These are phyloP conservation scores for Colletotrichum scovillei DNA, from an alignment of 2,329 filamentous ascomycete genomes.

Conservation along the genomic window DNA sequence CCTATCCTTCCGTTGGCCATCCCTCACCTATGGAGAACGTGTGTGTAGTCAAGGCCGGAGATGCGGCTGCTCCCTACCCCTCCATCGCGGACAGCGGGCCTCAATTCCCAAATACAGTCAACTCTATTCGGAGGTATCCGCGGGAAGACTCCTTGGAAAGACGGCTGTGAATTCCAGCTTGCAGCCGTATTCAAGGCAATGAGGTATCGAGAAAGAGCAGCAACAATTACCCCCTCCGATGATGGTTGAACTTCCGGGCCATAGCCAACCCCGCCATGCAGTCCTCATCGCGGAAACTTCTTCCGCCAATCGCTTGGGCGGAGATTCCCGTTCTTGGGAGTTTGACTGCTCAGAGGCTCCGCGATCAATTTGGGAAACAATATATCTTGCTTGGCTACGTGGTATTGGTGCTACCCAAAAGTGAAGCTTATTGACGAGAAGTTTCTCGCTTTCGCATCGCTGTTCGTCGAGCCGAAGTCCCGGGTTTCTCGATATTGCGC, in stretches of 20 bases:
- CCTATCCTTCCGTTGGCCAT: neutral
- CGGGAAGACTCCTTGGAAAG: neutral
- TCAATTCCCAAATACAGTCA: neutral
- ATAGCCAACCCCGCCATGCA: neutral
- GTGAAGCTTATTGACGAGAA: neutral
- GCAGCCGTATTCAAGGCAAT: too few species aligned
- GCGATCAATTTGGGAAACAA: neutral
- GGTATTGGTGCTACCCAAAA: neutral
- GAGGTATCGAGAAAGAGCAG: neutral
- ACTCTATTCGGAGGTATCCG: neutral
- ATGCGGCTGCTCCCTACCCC: neutral
- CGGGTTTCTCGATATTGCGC: neutral
- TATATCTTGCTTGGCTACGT: neutral
- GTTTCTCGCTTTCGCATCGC: too few species aligned
- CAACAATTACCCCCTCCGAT: neutral
- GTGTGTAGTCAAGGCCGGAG: neutral
- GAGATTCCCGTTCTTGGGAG: conserved; percentile 12
- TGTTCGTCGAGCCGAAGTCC: neutral
- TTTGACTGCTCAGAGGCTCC: neutral
- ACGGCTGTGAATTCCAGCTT: neutral
- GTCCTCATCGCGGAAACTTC: neutral
- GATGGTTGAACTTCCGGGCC: neutral
- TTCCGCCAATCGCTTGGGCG: conserved; percentile 20
- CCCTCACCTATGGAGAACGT: neutral
- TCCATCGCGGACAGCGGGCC: neutral